These are phyloP conservation scores for Lepidium didymum DNA, from an alignment of 345 rosid species.

Conservation along the genomic window DNA sequence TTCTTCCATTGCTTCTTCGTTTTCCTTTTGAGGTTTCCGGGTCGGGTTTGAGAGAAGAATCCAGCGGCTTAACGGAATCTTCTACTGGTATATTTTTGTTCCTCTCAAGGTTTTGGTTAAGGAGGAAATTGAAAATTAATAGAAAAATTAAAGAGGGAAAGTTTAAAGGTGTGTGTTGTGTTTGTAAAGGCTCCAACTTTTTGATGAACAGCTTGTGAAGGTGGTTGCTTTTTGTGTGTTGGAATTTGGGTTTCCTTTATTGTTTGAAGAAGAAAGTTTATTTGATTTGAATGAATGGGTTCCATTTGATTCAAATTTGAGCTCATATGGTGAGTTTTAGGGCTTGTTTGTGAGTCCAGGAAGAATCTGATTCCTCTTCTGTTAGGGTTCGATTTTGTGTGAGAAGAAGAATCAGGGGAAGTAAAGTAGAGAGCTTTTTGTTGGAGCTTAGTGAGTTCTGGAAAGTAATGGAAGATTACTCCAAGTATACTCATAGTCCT, in stretches of 20 bases:
- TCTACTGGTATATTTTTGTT: neutral
- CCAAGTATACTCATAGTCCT: constrained; percentile 79
- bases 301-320: constrained; percentile 29
- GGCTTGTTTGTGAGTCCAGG: constrained; percentile 12
- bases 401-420: neutral
- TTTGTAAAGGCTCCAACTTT: constrained; percentile 12
- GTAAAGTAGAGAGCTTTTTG: neutral
- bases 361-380: constrained; percentile 12
- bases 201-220: constrained; percentile 6
- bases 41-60: constrained; percentile 1
- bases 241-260: neutral
- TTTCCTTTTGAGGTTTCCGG: constrained; percentile 8
- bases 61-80: constrained; percentile 4
- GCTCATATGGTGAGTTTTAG: constrained; percentile 9
- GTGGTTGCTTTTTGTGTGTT: neutral
- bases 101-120: constrained; percentile 3
- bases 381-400: neutral
- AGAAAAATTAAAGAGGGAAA: neutral
- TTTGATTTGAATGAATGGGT: neutral
- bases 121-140: neutral
- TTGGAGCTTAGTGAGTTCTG: constrained; percentile 9
- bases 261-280: neutral
- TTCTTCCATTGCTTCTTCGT: neutral
- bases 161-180: neutral
- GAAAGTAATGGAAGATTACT: constrained; percentile 65